Base-by-base conservation (phyloP, 179 eudicot genomes). In the Pouteria campechiana region DNA sequence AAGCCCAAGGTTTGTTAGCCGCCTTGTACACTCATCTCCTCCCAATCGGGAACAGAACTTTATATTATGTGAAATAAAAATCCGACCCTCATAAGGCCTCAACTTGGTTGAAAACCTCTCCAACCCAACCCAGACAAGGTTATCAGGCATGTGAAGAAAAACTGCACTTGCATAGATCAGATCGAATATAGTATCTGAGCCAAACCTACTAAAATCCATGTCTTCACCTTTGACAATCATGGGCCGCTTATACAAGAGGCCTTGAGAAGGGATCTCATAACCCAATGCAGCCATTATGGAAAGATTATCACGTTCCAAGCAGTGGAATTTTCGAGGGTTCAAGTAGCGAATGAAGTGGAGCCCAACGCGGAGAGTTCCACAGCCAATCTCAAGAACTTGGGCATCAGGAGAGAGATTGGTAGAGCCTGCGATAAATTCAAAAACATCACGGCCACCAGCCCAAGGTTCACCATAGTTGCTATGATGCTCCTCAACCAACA, bases 391-490 rank as follows among this genome's bases (percentile, higher is more conserved):
- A 37, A 90, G 94, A 40, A 86, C 98, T 8, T 57, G 83, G 29
- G 84, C 65, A 59, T 68, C 68, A 5, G 84, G 80, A 2, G 58
- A 45, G 16, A 90, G 74, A 39, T 67, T 75, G 50, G 68, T 57
- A 25, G 87, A 65, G 44, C 66, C 81, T 0, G 92, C 98, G 20
- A 90, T 76, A 62, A 81, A 90, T 51, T 90, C 98, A 38, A 81
- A 90, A 15, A 90, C 96, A 24, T 90, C 98, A 32, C 98, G 57
- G 9, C 98, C 98, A 34, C 98, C 98, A 24, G 95, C 98, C 98
- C 98, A 90, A 20, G 98, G 98, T 63, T 90, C 98, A 32, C 98
- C 98, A 44, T 90, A 90, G 57, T 90, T 86, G 83, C 95, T 86
- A 49, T 90, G 98, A 63, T 90, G 98, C 63, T 86, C 75, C 55